Evolutionary conservation across 208 protist genomes (phyloP).

Genomic region (Trypanosoma mega): DNA sequence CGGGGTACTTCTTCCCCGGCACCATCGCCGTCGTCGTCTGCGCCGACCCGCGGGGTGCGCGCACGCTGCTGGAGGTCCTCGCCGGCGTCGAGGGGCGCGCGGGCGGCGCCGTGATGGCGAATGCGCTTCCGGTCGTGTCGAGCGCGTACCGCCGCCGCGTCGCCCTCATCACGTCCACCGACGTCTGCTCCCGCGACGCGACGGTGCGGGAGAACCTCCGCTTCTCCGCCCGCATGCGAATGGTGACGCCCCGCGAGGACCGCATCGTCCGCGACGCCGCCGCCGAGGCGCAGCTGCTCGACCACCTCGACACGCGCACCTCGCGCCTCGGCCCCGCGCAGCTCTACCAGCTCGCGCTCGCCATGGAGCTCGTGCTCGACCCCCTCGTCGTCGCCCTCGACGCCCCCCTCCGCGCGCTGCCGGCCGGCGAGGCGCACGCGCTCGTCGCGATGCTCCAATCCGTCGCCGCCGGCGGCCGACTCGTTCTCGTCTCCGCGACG

Average conservation of each 20-base stretch:
- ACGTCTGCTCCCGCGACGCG: slow-evolving; percentile 16
- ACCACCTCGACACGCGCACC: slow-evolving; percentile 16
- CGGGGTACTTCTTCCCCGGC: slow-evolving; percentile 16
- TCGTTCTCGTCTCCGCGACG: slow-evolving; percentile 27
- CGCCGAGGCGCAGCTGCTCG: slow-evolving; percentile 6
- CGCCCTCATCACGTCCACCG: slow-evolving; percentile 29
- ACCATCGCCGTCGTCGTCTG: slow-evolving; percentile 7
- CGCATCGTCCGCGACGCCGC: slow-evolving; percentile 7
- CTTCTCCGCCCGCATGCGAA: slow-evolving; percentile 35
- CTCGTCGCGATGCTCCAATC: slow-evolving; percentile 19
- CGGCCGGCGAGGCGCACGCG: slow-evolving; percentile 13
- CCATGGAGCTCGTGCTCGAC: slow-evolving; percentile 32
- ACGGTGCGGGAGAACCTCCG: slow-evolving; percentile 31
- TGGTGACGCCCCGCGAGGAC: slow-evolving; percentile 17
- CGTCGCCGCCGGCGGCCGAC: slow-evolving; percentile 2
- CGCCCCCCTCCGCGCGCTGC: slow-evolving; percentile 19
- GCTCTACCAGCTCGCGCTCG: slow-evolving; percentile 26
- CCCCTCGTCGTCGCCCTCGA: slow-evolving; percentile 31
- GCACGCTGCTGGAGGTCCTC: slow-evolving; percentile 24
- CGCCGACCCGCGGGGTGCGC: slow-evolving; percentile 1
- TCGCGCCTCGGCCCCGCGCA: slow-evolving; percentile 16
- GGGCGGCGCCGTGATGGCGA: slow-evolving; percentile 28
- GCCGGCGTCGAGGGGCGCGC: slow-evolving; percentile 24
- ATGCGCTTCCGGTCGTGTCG: slow-evolving; percentile 28
- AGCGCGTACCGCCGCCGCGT: slow-evolving; percentile 23